These are phyloP conservation scores for Fusarium sp. DNA, from an alignment of 2,329 filamentous ascomycete genomes.

Conservation along the genomic window DNA sequence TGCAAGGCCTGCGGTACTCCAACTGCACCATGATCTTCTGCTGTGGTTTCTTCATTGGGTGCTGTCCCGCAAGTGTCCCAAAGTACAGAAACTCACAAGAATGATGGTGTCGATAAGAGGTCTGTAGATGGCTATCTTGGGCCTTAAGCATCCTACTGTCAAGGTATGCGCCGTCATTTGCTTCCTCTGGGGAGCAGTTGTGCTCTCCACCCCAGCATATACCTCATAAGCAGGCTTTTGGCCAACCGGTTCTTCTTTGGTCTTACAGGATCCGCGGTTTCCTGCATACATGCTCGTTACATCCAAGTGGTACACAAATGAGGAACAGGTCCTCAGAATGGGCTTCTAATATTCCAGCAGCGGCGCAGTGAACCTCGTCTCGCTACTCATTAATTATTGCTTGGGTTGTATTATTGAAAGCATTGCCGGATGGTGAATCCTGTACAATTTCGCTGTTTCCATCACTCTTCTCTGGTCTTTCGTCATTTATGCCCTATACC, in stretches of 20 bases:
- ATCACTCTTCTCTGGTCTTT: neutral
- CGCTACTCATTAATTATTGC: neutral
- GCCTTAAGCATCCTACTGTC: neutral
- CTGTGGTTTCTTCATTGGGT: neutral
- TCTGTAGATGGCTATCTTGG: neutral
- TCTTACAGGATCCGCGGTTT: neutral
- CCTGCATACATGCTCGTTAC: neutral
- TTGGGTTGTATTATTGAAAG: neutral
- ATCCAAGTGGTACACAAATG: conserved; percentile 1
- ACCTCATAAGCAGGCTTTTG: neutral
- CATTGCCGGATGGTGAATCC: neutral
- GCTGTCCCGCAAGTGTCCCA: neutral
- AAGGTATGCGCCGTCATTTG: neutral
- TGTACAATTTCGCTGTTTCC: neutral
- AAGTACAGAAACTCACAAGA: too few species aligned
- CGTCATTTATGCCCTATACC: neutral
- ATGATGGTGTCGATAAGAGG: neutral
- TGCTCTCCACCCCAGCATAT: neutral
- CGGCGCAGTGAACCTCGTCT: neutral
- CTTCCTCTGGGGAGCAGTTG: neutral
- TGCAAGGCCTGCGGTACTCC: neutral
- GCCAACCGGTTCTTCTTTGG: neutral
- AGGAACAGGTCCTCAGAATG: neutral
- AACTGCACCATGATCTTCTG: neutral
- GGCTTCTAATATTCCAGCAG: conserved; percentile 1